Percentiles rank a stretch among this genome's conserved stretches.
Conservation (phyloP, 371 early-diverging fungal genomes). For the Haplosporangium sp. region DNA sequence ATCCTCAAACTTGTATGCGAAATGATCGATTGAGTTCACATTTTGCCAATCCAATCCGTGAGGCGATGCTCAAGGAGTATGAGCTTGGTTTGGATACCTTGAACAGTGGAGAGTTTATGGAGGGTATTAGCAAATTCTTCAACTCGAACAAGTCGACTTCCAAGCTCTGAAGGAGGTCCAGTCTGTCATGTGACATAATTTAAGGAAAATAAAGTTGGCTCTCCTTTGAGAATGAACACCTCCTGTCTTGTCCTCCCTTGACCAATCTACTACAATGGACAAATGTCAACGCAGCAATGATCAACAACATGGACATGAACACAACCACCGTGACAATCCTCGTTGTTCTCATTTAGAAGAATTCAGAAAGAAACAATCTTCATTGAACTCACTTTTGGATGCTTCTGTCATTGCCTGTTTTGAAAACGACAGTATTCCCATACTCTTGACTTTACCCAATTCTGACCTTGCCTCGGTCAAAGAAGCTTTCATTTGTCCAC, state of each 20-base stretch:
- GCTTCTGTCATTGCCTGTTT: conserved; percentile 24
- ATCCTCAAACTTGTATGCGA: conserved; percentile 61
- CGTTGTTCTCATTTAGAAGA: conserved; percentile 2
- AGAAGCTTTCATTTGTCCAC: conserved; percentile 14
- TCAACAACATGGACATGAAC: conserved; percentile 1
- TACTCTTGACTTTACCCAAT: conserved; percentile 13
- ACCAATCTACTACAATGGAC: too few species aligned
- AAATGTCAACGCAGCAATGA: conserved; percentile 10
- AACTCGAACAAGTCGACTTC: neutral
- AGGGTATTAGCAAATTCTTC: conserved; percentile 42
- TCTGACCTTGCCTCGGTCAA: conserved; percentile 19
- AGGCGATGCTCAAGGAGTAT: conserved; percentile 57
- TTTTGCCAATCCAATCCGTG: conserved; percentile 35
- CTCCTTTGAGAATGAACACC: too few species aligned
- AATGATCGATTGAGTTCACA: conserved; percentile 55
- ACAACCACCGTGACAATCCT: conserved; percentile 9
- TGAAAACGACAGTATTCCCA: neutral
- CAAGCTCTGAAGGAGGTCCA: too few species aligned
- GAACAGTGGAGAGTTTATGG: conserved; percentile 53
- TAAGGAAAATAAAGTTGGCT: too few species aligned
- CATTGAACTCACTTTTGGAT: conserved; percentile 6
- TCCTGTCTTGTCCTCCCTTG: too few species aligned
- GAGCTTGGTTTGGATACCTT: conserved; percentile 52
- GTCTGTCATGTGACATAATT: too few species aligned
- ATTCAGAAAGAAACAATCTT: conserved; percentile 4